A percentile compares a stretch with the other conserved stretches of the same genome.
Conservation (phyloP, 768 basidiomycete genomes). For the Termitomyces titanicus region DNA sequence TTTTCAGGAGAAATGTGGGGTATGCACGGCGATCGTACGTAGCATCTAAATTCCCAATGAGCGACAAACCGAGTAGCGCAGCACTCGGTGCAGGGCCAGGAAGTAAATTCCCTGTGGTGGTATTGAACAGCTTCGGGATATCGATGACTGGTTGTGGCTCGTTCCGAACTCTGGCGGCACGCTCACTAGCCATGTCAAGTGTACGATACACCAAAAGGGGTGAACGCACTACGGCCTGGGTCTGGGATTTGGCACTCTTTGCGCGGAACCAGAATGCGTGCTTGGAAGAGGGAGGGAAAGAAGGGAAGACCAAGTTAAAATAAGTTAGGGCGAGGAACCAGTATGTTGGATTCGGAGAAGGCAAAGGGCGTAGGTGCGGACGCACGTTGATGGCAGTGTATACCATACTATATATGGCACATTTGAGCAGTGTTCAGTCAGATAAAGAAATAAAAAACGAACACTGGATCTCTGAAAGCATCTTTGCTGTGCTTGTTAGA, state of each 20-base stretch:
- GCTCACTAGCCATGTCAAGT: slow-evolving; percentile 45
- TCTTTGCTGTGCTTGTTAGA: slow-evolving; percentile 3
- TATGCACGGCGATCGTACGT: slow-evolving; percentile 53
- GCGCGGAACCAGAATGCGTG: slow-evolving; percentile 59
- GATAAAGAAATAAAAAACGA: neutral
- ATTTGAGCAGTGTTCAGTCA: neutral
- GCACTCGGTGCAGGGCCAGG: slow-evolving; percentile 21
- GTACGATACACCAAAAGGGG: slow-evolving; percentile 47
- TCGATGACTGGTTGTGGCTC: neutral
- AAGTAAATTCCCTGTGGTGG: slow-evolving; percentile 7
- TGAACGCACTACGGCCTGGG: slow-evolving; percentile 41
- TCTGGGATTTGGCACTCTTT: slow-evolving; percentile 49
- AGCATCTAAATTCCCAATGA: slow-evolving; percentile 66
- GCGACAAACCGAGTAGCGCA: slow-evolving; percentile 55
- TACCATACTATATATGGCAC: slow-evolving; percentile 41
- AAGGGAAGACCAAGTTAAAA: slow-evolving; percentile 64
- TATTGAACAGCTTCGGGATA: neutral
- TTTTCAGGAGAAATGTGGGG: slow-evolving; percentile 44
- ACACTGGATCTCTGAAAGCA: slow-evolving; percentile 24
- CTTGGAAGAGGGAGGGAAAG: slow-evolving; percentile 43
- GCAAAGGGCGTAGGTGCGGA: slow-evolving; percentile 35
- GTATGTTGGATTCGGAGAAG: slow-evolving; percentile 36
- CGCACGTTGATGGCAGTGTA: slow-evolving; percentile 70
- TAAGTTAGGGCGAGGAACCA: slow-evolving; percentile 63
- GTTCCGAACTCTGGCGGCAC: slow-evolving; percentile 33